These are phyloP conservation scores for Ceratonia siliqua DNA, from an alignment of 306 rosid species.

Conservation along the genomic window DNA sequence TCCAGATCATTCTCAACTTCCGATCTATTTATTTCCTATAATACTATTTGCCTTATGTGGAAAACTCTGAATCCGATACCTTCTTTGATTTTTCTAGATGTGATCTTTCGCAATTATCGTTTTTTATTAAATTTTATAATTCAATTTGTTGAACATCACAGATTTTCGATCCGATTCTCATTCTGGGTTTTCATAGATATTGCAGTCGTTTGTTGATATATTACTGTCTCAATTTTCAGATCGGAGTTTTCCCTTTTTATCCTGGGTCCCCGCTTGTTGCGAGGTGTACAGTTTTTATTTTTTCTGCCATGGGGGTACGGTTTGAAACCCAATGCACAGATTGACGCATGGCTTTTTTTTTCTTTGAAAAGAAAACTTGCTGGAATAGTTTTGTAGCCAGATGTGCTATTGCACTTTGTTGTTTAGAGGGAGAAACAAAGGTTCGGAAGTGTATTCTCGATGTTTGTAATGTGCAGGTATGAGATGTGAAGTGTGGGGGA, in stretches of 20 bases:
- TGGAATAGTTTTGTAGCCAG: no score
- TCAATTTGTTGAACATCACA: not conserved
- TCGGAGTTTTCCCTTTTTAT: constrained; percentile 8
- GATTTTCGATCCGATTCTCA: not conserved
- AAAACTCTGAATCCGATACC: not conserved
- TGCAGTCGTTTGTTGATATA: not conserved
- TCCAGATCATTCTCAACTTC: not conserved
- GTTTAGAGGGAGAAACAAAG: no score
- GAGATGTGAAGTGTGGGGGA: not conserved
- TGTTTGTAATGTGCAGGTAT: not conserved
- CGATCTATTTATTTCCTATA: not conserved
- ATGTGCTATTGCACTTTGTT: not conserved
- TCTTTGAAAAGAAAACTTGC: not conserved
- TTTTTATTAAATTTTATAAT: not conserved
- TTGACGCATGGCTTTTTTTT: not conserved
- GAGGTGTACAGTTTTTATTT: no score
- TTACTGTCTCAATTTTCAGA: constrained; percentile 27
- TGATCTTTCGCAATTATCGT: constrained; percentile 17
- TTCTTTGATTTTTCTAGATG: not conserved
- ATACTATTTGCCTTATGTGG: not conserved
- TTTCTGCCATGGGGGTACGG: no score
- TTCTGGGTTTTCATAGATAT: constrained; percentile 19
- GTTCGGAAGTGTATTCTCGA: no score
- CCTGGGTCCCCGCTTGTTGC: not conserved
- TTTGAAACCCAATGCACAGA: no score